Evolutionary conservation across 129 eudicot genomes (phyloP).

Genomic region (Solidago caesia): DNA sequence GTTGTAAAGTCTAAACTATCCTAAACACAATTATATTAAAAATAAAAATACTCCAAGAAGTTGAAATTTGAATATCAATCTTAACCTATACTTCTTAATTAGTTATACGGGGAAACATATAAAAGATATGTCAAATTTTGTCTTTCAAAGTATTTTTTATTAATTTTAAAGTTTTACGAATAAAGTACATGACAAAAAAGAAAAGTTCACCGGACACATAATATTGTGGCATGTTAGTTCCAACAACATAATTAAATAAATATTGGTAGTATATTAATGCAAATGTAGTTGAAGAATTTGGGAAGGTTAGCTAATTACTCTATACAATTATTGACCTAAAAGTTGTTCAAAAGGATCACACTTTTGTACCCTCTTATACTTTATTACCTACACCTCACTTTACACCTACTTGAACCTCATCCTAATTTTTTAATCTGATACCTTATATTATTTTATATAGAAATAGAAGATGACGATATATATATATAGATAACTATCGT

Average conservation of each 20-base stretch:
- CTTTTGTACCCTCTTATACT: constrained; percentile 33
- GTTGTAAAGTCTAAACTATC: too few species aligned
- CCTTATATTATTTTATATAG: background rate
- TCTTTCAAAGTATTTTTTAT: too few species aligned
- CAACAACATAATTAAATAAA: constrained; percentile 43
- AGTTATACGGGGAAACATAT: too few species aligned
- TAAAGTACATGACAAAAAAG: constrained; percentile 24
- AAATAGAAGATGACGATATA: background rate
- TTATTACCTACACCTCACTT: constrained; percentile 58
- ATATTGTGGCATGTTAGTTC: constrained; percentile 42
- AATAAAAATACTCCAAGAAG: too few species aligned
- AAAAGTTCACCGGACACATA: constrained; percentile 20
- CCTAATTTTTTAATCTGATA: constrained; percentile 13
- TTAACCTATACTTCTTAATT: too few species aligned
- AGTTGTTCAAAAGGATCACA: constrained; percentile 59
- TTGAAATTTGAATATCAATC: too few species aligned
- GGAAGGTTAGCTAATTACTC: constrained; percentile 49
- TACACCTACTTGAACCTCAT: constrained; percentile 67
- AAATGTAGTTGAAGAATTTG: constrained; percentile 37
- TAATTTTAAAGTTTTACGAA: background rate
- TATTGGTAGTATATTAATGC: constrained; percentile 31
- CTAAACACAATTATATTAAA: too few species aligned
- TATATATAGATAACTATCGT: constrained; percentile 3
- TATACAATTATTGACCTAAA: constrained; percentile 40
- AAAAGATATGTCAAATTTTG: too few species aligned